Evolutionary conservation across 2,329 filamentous ascomycete species (phyloP), one percentile per base, ranked within the genome.

Genomic region (Didymella lethalis): DNA sequence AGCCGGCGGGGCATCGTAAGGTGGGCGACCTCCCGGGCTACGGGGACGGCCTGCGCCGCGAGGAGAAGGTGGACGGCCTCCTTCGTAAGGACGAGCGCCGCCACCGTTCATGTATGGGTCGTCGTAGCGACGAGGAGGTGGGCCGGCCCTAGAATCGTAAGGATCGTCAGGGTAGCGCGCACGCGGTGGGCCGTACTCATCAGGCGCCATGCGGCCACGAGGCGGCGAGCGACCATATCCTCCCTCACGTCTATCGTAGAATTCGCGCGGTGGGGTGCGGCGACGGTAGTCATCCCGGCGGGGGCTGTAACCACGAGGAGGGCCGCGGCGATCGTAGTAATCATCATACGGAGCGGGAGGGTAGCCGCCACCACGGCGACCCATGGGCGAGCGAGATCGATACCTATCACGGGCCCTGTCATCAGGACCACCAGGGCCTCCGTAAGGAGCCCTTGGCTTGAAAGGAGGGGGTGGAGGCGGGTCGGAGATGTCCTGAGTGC

Each of bases 251-350:
- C 90, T 88, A 64, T 94, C 91, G 79, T 97, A 96, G 80, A 97
- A 96, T 61, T 94, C 90, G 67, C 92, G 89, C 60, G 90, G 84
- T 54, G 85, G 89, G 57, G 85, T 84, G 72, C 92, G 94, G 70
- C 93, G 89, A 73, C 96, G 92, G 75, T 94, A 93, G 79, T 97
- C 97, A 64, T 90, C 88, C 62, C 90, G 88, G 64, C 90, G 89
- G 63, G 93, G 93, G 77, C 90, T 96, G 77, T 96, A 97, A 60
- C 89, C 91, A 68, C 92, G 87, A 59, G 88, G 87, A 61, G 91
- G 90, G 44, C 89, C 90, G 71, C 94, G 92, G 69, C 92, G 89
- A 76, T 95, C 93, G 70, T 95, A 82, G 73, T 83, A 79, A 62
- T 83, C 91, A 73, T 94, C 91, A 63, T 85, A 82, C 36, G 88